Evolutionary conservation across 495 filamentous ascomycete genomes (phyloP), one percentile per base, ranked within the genome.

Genomic region (Penicillium pancosmium): DNA sequence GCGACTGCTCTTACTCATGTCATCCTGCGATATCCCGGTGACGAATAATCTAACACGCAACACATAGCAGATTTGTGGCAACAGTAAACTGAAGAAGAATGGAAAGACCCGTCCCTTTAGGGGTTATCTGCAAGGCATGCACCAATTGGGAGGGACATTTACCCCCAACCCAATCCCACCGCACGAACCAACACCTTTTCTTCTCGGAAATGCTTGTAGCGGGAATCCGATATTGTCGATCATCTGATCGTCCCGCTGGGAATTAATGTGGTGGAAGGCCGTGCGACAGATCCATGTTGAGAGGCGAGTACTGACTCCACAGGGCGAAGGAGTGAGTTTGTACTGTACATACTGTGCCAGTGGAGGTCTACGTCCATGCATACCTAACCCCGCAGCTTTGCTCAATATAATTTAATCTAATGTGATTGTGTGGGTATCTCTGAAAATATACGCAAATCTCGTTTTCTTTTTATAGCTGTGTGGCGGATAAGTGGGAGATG

Each of bases 171-270:
- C 41, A 44, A 18, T 10, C 23, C 18, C 46, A 27, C 46, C 46
- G 19, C 46, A 48, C 46, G 46, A 48, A 48, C 46, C 46, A 48
- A 8, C n/a, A 44, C 16, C 41, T 44, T 19, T 19, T 19, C 5
- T 44, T 44, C 41, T 25, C 46, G 46, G 46, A 27, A 48, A 48
- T 48, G 18, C 46, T 48, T 27, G 23, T 23, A 48, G 21, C 46
- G 23, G 46, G 46, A 25, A 48, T 48, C 46, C 46, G 19, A 25
- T 48, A 27, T 46, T 48, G 46, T 48, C 21, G 46, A 48, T 48
- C 46, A 27, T 48, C 46, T 27, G 46, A 48, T 48, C 46, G 46
- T 48, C 46, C 23, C 46, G 46, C 46, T 31, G 21, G 44, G 46
- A 10, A 48, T 48, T 27, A 27, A 48, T 27, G n/a, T 48, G 46